Conservation (phyloP, 2,329 filamentous ascomycete species). For the Aspergillus sergii region DNA sequence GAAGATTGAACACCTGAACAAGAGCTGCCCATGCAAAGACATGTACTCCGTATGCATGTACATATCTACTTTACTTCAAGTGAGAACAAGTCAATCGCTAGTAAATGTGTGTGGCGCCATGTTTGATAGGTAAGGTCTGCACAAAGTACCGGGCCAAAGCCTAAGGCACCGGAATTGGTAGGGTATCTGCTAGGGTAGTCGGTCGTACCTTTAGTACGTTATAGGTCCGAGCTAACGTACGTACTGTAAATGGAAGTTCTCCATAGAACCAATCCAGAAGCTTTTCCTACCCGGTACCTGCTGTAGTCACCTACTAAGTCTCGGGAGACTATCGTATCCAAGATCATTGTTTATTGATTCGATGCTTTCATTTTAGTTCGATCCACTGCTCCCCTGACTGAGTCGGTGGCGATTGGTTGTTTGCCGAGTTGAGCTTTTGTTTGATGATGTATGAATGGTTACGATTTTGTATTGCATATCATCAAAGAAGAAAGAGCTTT, state of each 20-base stretch:
- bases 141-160: not conserved
- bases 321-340: conserved; percentile 17
- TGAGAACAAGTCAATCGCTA: not conserved
- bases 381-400: conserved; percentile 20
- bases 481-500: not conserved
- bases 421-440: not conserved
- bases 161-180: not conserved
- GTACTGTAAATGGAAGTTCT: conserved; percentile 2
- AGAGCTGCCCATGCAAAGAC: conserved; percentile 1
- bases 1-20: not conserved
- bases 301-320: conserved; percentile 15
- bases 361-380: conserved; percentile 9
- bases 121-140: conserved; percentile 12
- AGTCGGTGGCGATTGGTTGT: conserved; percentile 12
- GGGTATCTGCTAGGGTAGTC: not conserved
- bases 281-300: conserved; percentile 15
- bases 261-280: conserved; percentile 20
- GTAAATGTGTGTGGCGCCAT: conserved; percentile 5
- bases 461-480: not conserved
- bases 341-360: conserved; percentile 21
- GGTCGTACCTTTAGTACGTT: not conserved
- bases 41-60: not conserved
- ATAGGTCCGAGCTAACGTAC: conserved; percentile 1
- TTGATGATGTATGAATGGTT: not conserved
- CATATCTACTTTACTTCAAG: not conserved